Percentiles rank a stretch among this genome's conserved stretches.
Evolutionary conservation across 768 basidiomycete species (phyloP).

Genomic region (Lactarius tabidus): DNA sequence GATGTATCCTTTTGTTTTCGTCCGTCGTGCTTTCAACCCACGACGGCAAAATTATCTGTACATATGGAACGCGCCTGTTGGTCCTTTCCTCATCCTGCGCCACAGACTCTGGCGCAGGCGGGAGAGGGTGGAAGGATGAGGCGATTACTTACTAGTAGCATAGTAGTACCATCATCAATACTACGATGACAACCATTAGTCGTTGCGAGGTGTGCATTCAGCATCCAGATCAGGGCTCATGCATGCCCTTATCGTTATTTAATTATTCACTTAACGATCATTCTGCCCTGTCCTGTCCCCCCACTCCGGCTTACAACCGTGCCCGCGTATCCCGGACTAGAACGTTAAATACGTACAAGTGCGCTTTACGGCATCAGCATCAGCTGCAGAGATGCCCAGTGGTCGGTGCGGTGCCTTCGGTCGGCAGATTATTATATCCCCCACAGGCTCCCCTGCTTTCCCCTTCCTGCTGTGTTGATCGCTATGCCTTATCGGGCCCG

Average conservation of each 20-base stretch:
- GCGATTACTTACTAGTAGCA: slow-evolving; percentile 19
- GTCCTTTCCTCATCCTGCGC: neutral
- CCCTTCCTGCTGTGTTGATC: too few relatives aligned
- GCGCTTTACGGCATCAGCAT: neutral
- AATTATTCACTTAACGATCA: too few relatives aligned
- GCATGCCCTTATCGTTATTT: too few relatives aligned
- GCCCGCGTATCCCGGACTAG: slow-evolving; percentile 15
- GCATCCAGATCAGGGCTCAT: too few relatives aligned
- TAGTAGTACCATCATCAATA: slow-evolving; percentile 7
- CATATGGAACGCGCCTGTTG: slow-evolving; percentile 4
- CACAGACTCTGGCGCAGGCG: neutral
- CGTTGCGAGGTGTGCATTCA: neutral
- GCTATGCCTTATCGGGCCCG: neutral
- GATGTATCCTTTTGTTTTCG: slow-evolving; percentile 9
- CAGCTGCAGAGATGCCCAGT: too few relatives aligned
- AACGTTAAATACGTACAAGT: neutral
- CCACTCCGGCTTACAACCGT: slow-evolving; percentile 4
- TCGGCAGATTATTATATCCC: neutral
- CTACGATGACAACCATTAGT: neutral
- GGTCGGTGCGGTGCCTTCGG: neutral
- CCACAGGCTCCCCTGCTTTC: neutral
- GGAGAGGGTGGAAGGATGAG: neutral
- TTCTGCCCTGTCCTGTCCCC: too few relatives aligned
- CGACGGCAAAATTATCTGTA: slow-evolving; percentile 23
- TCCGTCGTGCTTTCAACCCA: neutral